These are phyloP conservation scores for Nicotiana attenuata DNA, from an alignment of 257 asterid species.

Conservation along the genomic window DNA sequence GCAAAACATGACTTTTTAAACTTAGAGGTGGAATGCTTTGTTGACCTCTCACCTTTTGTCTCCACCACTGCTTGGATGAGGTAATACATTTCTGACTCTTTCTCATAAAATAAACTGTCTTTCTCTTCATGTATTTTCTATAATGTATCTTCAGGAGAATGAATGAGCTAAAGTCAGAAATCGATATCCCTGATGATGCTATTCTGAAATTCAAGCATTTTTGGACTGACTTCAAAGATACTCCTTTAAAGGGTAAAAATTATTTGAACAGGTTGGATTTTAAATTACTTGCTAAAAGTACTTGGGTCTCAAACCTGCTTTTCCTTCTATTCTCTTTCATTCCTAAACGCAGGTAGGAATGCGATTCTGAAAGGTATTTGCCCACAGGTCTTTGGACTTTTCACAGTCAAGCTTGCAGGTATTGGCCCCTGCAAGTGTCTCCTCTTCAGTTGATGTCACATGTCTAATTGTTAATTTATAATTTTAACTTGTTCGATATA, in stretches of 20 bases:
- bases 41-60: not conserved
- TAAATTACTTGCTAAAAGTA: not conserved
- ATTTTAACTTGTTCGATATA: not conserved
- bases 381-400: conserved; percentile 96
- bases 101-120: not conserved
- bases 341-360: conserved; percentile 69
- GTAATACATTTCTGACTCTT: not conserved
- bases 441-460: conserved; percentile 6
- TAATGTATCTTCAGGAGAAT: conserved; percentile 53
- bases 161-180: conserved; percentile 71
- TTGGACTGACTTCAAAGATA: conserved; percentile 68
- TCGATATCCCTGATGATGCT: conserved; percentile 67
- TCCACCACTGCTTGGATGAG: not conserved
- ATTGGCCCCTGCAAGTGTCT: conserved; percentile 5
- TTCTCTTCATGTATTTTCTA: not conserved
- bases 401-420: conserved; percentile 99
- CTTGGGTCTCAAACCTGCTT: conserved; percentile 1
- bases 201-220: conserved; percentile 64
- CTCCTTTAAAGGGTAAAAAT: conserved; percentile 72
- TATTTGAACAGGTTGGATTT: not conserved
- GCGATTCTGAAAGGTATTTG: conserved; percentile 85
- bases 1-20: not conserved
- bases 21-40: not conserved
- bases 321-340: not conserved
- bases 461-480: not conserved